Conservation (phyloP, 352 stramenopile species). For the Saprolegnia parasitica region DNA sequence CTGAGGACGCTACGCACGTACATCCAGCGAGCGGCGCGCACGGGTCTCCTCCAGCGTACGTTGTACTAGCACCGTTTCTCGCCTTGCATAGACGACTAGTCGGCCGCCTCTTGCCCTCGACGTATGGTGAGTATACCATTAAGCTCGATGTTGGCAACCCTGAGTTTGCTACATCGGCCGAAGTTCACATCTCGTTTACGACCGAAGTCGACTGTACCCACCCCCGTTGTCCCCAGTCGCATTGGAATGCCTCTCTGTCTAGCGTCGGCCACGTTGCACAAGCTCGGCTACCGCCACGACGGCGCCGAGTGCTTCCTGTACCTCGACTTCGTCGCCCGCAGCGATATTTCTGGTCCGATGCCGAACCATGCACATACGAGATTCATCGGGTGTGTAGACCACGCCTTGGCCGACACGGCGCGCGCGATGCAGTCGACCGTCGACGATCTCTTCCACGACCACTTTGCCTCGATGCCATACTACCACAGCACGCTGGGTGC, state of each 20-base stretch:
- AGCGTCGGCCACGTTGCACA: constrained; percentile 61
- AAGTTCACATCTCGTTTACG: constrained; percentile 54
- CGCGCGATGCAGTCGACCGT: constrained; percentile 53
- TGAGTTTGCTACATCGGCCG: constrained; percentile 47
- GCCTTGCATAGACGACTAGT: neutral
- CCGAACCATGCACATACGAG: neutral
- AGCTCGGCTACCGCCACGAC: constrained; percentile 65
- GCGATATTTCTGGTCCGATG: constrained; percentile 43
- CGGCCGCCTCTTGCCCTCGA: neutral
- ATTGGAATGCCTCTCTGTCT: neutral
- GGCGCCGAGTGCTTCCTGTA: constrained; percentile 67
- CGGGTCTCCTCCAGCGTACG: constrained; percentile 40
- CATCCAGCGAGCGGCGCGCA: constrained; percentile 38
- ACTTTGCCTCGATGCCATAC: constrained; percentile 51
- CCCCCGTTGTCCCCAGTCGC: no score
- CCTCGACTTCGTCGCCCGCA: constrained; percentile 50
- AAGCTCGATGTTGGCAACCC: constrained; percentile 54
- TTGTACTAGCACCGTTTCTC: neutral
- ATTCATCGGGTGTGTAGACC: constrained; percentile 33
- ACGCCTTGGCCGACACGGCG: constrained; percentile 40
- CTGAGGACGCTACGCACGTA: constrained; percentile 34
- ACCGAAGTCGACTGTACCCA: constrained; percentile 63
- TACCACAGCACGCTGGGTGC: constrained; percentile 67
- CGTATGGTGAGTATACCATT: constrained; percentile 51
- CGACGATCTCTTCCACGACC: constrained; percentile 47